phyloP scores from a whole-genome alignment of 2,329 filamentous ascomycete species.

The Xylariaceae sp. region DNA sequence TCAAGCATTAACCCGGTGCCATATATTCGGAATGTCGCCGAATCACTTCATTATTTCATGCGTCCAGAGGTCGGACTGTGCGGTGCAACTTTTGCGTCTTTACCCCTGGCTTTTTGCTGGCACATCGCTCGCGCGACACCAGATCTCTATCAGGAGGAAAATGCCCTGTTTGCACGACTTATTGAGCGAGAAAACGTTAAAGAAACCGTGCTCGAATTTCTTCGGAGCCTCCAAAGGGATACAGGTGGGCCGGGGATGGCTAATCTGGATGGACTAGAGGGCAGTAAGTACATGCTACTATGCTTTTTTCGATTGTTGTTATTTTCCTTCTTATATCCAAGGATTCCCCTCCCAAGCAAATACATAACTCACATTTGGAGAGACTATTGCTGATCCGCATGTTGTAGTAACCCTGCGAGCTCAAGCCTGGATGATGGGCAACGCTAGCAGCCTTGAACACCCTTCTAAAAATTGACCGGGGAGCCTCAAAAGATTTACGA shows the following conservation, averaged over 20 bases:
- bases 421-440: constrained; percentile 16
- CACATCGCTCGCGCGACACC: constrained; percentile 8
- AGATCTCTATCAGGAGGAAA: constrained; percentile 7
- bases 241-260: constrained; percentile 8
- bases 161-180: constrained; percentile 2
- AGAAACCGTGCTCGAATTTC: constrained; percentile 8
- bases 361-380: no score
- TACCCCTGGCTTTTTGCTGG: constrained; percentile 13
- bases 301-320: not conserved
- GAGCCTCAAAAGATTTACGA: not conserved
- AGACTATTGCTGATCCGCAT: not conserved
- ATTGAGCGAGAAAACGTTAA: not conserved
- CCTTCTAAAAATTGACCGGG: no score
- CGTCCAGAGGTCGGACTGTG: constrained; percentile 10
- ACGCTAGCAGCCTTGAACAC: not conserved
- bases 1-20: constrained; percentile 3
- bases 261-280: constrained; percentile 7
- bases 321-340: not conserved
- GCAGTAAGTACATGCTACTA: constrained; percentile 6
- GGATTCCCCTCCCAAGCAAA: not conserved
- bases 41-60: constrained; percentile 22
- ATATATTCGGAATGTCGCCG: constrained; percentile 15
- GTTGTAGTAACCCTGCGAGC: constrained; percentile 13
- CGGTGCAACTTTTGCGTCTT: constrained; percentile 14
- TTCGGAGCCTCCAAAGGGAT: constrained; percentile 13